These are phyloP conservation scores for Gymnopus androsaceus DNA, from an alignment of 1,284 basidiomycete species.

Conservation along the genomic window DNA sequence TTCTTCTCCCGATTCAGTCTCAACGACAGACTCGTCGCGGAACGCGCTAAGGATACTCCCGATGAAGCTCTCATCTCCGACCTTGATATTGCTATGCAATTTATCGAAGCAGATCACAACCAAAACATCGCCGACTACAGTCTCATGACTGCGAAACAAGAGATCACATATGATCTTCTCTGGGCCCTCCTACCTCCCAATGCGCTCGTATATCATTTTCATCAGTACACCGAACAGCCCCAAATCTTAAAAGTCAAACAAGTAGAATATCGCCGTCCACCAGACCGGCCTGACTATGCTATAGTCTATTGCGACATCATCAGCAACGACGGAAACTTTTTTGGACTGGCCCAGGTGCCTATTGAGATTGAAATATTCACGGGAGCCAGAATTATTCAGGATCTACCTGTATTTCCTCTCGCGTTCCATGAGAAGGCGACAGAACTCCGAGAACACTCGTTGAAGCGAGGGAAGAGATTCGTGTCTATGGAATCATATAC, in stretches of 20 bases:
- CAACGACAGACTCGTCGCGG: constrained; percentile 14
- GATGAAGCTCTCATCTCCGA: constrained; percentile 22
- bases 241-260: constrained; percentile 22
- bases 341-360: constrained; percentile 25
- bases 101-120: constrained; percentile 21
- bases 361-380: constrained; percentile 23
- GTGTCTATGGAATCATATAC: background rate
- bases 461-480: constrained; percentile 23
- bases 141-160: constrained; percentile 14
- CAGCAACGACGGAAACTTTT: constrained; percentile 26
- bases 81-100: constrained; percentile 21
- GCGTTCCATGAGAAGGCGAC: constrained; percentile 20
- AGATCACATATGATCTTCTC: constrained; percentile 29
- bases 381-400: constrained; percentile 24
- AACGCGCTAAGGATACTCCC: constrained; percentile 13
- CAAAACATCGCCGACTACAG: constrained; percentile 16
- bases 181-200: constrained; percentile 32
- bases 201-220: constrained; percentile 24
- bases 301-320: constrained; percentile 27
- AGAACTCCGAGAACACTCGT: constrained; percentile 14
- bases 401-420: constrained; percentile 28
- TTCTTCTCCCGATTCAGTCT: constrained; percentile 17
- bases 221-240: constrained; percentile 26
- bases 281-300: constrained; percentile 4
- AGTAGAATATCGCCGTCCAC: constrained; percentile 8